Percentiles rank a stretch among this genome's conserved stretches.
These are phyloP conservation scores for Aspergillus pseudoglaucus DNA, from an alignment of 2,329 filamentous ascomycete species.

Conservation along the genomic window DNA sequence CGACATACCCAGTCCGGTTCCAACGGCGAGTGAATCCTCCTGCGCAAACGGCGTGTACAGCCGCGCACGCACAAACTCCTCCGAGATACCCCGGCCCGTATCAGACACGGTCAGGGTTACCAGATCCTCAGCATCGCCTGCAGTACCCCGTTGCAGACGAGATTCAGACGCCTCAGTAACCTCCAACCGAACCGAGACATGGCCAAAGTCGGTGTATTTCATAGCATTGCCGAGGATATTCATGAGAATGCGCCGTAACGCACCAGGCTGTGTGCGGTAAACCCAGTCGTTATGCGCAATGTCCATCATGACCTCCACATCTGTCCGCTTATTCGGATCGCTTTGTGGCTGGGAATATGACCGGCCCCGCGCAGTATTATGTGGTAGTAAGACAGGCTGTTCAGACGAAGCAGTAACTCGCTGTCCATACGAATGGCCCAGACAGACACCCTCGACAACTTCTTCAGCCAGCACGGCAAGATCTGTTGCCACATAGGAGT, in stretches of 20 bases:
- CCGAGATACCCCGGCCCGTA: constrained; percentile 59
- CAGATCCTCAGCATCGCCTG: constrained; percentile 26
- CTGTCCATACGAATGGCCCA: constrained; percentile 41
- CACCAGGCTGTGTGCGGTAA: constrained; percentile 51
- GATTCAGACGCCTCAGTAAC: constrained; percentile 22
- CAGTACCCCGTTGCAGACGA: constrained; percentile 21
- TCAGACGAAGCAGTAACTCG: constrained; percentile 20
- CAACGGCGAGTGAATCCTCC: constrained; percentile 52
- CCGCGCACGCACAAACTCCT: constrained; percentile 54
- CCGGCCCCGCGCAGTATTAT: constrained; percentile 2
- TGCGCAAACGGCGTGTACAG: constrained; percentile 55
- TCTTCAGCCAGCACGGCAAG: constrained; percentile 46
- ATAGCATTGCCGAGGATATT: constrained; percentile 58
- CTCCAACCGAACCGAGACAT: constrained; percentile 41
- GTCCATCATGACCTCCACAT: constrained; percentile 47
- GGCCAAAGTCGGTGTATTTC: constrained; percentile 54
- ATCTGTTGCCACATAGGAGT: constrained; percentile 33
- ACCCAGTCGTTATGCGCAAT: constrained; percentile 48
- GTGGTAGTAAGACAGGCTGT: constrained; percentile 16
- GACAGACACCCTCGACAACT: constrained; percentile 49
- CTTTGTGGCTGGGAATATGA: neutral
- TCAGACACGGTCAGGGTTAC: constrained; percentile 50
- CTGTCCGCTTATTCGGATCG: constrained; percentile 6
- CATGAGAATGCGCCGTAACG: constrained; percentile 52
- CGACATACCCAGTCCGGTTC: constrained; percentile 52